Evolutionary conservation across 1,284 basidiomycete species (phyloP), one percentile per base, ranked within the genome.

Genomic region (Uromyces viciae-fabae): DNA sequence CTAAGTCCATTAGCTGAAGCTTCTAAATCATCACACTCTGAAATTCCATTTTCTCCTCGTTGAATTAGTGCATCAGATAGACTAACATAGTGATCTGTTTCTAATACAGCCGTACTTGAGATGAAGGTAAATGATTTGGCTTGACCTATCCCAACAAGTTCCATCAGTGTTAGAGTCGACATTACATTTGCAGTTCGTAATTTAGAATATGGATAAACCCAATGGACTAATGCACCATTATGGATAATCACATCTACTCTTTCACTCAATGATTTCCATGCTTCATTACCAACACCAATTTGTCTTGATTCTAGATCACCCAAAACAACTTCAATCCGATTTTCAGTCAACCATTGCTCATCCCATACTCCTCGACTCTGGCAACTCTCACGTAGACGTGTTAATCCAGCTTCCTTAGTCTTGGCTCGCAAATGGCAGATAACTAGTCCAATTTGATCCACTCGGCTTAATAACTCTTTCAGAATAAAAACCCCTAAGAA

Each of bases 141-240:
- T 85, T 91, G 93, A 31, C 88, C 89, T 7, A 89, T 88, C 2
- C 91, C 85, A 3, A 88, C 90, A 40, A 99, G 90, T 71, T 93
- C 90, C 75, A 98, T 89, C 1, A 91, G 91, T 1, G 92, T 92
- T 78, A 98, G 85, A 1, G 97, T 99, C 0, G 93, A 92, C 3
- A 95, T 85, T 17, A 99, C 97, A 85, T 99, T 99, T 38, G 95
- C 91, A 0, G 92, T 89, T 22, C 95, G 92, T 49, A 99, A 89
- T 86, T 92, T 94, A 85, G 94, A 92, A 87, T 99, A 99, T 0
- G 95, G 94, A 87, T 98, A 99, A 2, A 99, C 94, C 97, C 97
- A 99, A 86, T 99, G 97, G 19, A 99, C 97, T 85, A 99, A 87
- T 31, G 97, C 97, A 64, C 97, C 97, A 84, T 99, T 99, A 86